Conservation (phyloP, 169 alveolate genomes). For the Perkinsus olseni region DNA sequence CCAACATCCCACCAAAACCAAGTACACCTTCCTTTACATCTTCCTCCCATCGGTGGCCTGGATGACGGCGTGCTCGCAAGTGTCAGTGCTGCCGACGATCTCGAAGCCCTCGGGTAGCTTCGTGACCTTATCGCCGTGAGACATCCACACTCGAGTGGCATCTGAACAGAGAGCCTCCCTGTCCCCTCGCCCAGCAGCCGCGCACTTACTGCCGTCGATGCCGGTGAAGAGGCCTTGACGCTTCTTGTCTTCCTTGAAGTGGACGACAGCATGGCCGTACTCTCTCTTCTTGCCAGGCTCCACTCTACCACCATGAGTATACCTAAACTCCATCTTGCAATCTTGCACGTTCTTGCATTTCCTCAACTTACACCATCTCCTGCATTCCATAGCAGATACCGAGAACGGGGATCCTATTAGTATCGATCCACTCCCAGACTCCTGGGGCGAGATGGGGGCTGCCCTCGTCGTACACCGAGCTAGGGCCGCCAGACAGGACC, state of each 20-base stretch:
- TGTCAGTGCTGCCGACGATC: not conserved
- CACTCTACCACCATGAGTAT: conserved; percentile 28
- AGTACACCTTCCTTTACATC: not conserved
- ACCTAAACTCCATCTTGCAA: not conserved
- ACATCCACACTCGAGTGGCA: conserved; percentile 40
- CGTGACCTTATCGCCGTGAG: conserved; percentile 44
- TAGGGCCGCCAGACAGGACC: conserved; percentile 50
- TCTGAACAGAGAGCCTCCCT: not conserved
- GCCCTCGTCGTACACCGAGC: conserved; percentile 43
- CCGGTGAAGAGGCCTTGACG: not conserved
- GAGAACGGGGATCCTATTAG: conserved; percentile 23
- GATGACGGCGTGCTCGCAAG: not conserved
- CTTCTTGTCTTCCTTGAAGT: not conserved
- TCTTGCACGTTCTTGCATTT: not conserved
- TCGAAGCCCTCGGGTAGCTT: conserved; percentile 17
- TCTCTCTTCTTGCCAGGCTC: conserved; percentile 23
- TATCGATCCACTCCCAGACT: conserved; percentile 13
- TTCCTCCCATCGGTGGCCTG: not conserved
- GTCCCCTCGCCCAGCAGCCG: not conserved
- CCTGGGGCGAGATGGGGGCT: conserved; percentile 35
- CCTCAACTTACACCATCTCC: conserved; percentile 25
- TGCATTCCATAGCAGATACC: conserved; percentile 53
- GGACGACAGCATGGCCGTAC: conserved; percentile 24
- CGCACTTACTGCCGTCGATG: not conserved
- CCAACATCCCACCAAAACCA: not conserved